Conservation (phyloP, 2,329 filamentous ascomycete species). For the Exophiala viscosa region DNA sequence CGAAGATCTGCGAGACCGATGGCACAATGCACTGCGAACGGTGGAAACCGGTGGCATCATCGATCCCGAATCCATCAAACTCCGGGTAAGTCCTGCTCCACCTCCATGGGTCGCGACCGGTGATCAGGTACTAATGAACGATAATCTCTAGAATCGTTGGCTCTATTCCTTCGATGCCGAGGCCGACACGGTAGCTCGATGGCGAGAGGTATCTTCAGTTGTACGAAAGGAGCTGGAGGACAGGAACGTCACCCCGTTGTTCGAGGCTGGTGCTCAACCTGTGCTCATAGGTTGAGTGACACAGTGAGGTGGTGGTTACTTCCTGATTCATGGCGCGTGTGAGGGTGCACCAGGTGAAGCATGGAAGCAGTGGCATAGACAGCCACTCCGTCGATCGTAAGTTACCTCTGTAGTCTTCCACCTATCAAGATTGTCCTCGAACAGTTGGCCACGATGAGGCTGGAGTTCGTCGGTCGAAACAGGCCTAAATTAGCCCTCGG, state of each 20-base stretch:
- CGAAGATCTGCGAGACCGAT: constrained; percentile 47
- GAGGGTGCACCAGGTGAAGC: no score
- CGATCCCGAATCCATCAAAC: constrained; percentile 46
- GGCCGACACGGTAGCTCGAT: constrained; percentile 41
- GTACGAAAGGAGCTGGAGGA: constrained; percentile 37
- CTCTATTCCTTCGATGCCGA: constrained; percentile 49
- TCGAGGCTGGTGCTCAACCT: no score
- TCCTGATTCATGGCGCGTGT: no score
- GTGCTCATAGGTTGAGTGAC: no score
- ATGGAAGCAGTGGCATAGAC: no score
- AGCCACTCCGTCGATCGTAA: no score
- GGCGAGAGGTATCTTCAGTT: constrained; percentile 39
- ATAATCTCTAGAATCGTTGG: constrained; percentile 41
- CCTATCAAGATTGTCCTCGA: no score
- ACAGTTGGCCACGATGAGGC: no score
- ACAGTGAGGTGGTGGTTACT: no score
- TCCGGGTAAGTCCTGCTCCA: constrained; percentile 30
- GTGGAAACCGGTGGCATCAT: constrained; percentile 46
- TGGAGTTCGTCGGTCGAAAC: no score
- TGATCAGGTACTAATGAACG: neutral
- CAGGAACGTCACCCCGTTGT: constrained; percentile 40
- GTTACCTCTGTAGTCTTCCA: no score
- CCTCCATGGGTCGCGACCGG: neutral
- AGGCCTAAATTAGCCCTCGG: no score
- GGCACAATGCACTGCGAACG: constrained; percentile 49